Percentiles rank a stretch among this genome's conserved stretches.
Conservation (phyloP, 2,329 filamentous ascomycete genomes). For the Drechslera avenae region DNA sequence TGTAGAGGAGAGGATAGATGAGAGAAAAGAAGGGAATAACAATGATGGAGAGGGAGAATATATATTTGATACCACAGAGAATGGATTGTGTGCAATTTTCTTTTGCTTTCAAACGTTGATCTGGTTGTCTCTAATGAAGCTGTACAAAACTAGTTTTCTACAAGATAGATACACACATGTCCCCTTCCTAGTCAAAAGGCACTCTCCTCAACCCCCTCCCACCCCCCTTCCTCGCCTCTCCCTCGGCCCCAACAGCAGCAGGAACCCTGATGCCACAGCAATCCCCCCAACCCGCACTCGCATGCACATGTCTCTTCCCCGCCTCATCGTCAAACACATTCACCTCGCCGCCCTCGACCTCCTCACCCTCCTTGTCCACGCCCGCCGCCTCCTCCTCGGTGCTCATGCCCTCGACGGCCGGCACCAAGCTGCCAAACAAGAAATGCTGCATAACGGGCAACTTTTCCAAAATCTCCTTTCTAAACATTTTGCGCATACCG, state of each 20-base stretch:
- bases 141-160: no score
- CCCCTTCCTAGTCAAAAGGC: constrained; percentile 72
- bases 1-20: neutral
- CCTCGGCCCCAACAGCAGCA: constrained; percentile 86
- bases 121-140: no score
- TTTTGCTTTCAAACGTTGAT: no score
- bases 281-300: constrained; percentile 78
- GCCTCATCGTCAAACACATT: constrained; percentile 66
- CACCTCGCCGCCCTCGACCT: constrained; percentile 55
- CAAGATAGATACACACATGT: no score
- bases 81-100: neutral
- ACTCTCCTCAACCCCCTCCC: constrained; percentile 69
- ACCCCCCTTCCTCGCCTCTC: constrained; percentile 80
- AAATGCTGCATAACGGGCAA: constrained; percentile 99
- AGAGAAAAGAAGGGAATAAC: neutral
- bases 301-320: constrained; percentile 72
- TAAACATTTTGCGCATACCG: constrained; percentile 97
- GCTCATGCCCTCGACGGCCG: constrained; percentile 82
- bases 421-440: constrained; percentile 83
- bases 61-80: constrained; percentile 1
- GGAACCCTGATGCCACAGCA: constrained; percentile 98
- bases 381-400: constrained; percentile 57
- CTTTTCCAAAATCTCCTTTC: constrained; percentile 89
- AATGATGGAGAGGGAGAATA: no score
- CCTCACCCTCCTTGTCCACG: constrained; percentile 50